Evolutionary conservation across 1,284 basidiomycete genomes (phyloP), one percentile per base, ranked within the genome.

Genomic region (Pseudozyma tsukubaensis): DNA sequence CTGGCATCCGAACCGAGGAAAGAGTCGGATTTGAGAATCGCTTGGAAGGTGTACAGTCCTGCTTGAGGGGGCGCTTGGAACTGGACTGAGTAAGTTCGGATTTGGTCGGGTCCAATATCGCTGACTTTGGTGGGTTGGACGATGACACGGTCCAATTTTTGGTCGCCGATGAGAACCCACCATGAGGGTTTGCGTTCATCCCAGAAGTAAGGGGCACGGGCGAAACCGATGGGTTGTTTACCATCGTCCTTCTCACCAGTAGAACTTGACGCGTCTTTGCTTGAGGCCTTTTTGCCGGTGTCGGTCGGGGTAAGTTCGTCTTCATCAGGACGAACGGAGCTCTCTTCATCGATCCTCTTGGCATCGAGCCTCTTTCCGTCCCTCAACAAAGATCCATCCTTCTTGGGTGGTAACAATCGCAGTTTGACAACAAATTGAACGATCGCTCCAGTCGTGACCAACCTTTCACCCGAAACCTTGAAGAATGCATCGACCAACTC

Each of bases 41-140:
- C 88, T 78, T 92, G 92, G 90, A 97, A 98, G 7, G 92, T 92
- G 85, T 95, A 95, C 54, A 92, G 81, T 14, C 94, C 94, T 1
- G 91, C 88, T 58, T 89, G 89, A 13, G 91, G 92, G 1, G 97
- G 97, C 0, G 94, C 95, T 85, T 97, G 94, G 89, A 99, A 97
- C 81, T 94, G 93, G 45, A 97, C 87, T 83, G 92, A 92, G 87
- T 93, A 95, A 36, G 91, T 89, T 58, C 94, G 90, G 77, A 92
- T 91, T 79, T 92, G 89, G 36, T 90, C 87, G 0, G 84, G 72
- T 14, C 89, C 87, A n/a, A 87, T 86, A 59, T 87, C 87, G 0
- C 88, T 84, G 35, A 97, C 89, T 81, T 91, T 91, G 80, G 91
- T 87, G 0, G 97, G 97, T 37, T 94, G 93, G 1, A 99, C 93